Conservation (phyloP, 768 basidiomycete genomes). For the Multifurca ochricompacta region DNA sequence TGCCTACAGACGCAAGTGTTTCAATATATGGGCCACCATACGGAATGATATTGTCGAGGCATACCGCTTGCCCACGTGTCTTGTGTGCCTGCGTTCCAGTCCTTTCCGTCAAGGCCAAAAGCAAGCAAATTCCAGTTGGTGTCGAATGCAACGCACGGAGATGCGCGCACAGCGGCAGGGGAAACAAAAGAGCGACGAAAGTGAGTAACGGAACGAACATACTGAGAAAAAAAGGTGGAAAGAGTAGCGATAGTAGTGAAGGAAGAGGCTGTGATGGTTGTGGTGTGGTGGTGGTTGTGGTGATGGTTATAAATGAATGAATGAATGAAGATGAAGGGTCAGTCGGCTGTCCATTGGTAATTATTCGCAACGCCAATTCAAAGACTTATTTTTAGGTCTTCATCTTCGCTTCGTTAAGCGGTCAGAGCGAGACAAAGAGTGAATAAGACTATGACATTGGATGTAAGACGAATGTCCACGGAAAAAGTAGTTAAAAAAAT, state of each 20-base stretch:
- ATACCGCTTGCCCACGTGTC: slow-evolving; percentile 56
- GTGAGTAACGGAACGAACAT: slow-evolving; percentile 34
- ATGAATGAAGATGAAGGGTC: not conserved
- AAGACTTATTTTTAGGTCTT: not conserved
- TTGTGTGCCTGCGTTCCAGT: slow-evolving; percentile 72
- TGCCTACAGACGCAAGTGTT: slow-evolving; percentile 31
- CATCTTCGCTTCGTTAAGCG: too few species aligned
- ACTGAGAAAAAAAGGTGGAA: not conserved
- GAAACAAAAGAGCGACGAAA: slow-evolving; percentile 47
- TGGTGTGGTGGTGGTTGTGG: too few species aligned
- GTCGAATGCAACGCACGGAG: slow-evolving; percentile 75
- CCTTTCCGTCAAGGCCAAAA: slow-evolving; percentile 77
- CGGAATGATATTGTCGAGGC: slow-evolving; percentile 6
- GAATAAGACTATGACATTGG: too few species aligned
- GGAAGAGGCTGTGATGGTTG: not conserved
- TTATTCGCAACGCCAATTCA: too few species aligned
- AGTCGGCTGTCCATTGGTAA: too few species aligned
- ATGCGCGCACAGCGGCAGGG: slow-evolving; percentile 31
- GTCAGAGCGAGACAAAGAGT: too few species aligned
- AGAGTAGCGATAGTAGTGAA: not conserved
- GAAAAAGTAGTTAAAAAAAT: not conserved
- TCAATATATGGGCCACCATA: too few species aligned
- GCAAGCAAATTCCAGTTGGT: slow-evolving; percentile 74
- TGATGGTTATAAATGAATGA: not conserved
- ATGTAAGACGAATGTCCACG: slow-evolving; percentile 9